Evolutionary conservation across 768 basidiomycete genomes (phyloP), one percentile per base, ranked within the genome.

Genomic region (Mycena chlorophos): DNA sequence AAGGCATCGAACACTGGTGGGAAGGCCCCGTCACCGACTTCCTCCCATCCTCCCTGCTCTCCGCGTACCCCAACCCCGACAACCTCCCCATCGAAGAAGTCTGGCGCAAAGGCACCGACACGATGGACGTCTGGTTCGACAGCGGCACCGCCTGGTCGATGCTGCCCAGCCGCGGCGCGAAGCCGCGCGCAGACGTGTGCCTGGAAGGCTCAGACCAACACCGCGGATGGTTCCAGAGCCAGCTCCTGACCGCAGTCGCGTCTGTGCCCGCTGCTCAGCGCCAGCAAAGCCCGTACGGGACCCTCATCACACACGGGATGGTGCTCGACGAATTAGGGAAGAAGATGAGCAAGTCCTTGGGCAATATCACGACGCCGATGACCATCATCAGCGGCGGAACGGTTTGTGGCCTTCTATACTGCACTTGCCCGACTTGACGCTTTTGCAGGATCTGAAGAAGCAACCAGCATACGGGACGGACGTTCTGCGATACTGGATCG

Each of bases 121-220:
- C 96, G 2, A 94, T 98, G 87, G 96, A 99, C 69, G 96, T 99
- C 16, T 99, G 96, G 96, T 98, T 98, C 63, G 96, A 99, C 71
- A 95, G 92, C 63, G 96, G 96, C 3, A 86, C 90, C 2, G 91
- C 94, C 3, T 99, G 96, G 96, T 86, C 91, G 2, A 80, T 91
- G 76, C 73, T 96, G 17, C 60, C 64, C 5, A 73, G 73, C 49
- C 29, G 64, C 54, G 42, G 67, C 75, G 60, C 71, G 67, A 27
- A 74, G 79, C 49, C 73, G 76, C 37, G 51, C 39, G 91, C 94
- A 1, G 94, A 98, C 64, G 78, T 98, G 26, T 96, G 92, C 66
- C 73, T 99, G 26, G 96, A 99, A 66, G 97, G 97, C 14, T 89
- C 91, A 1, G 96, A 99, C 71, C 96, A 98, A 69, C 96, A 99